These are phyloP conservation scores for Harrya chromipes DNA, from an alignment of 768 basidiomycete species.

Conservation along the genomic window DNA sequence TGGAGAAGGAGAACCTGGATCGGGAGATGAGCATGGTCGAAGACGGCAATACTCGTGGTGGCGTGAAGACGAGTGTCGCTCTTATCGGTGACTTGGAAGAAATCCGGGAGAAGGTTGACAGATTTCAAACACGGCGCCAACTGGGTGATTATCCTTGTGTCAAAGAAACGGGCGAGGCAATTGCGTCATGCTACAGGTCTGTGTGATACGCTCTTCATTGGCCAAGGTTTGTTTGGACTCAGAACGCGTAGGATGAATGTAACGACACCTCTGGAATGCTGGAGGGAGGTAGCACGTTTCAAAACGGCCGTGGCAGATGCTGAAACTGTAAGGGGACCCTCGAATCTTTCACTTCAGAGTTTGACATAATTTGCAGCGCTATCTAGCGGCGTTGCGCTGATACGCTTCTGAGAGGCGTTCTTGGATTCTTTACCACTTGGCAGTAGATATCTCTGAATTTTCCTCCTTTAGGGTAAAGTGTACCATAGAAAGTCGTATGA, in stretches of 20 bases:
- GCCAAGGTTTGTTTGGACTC: background rate
- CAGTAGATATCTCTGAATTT: no score
- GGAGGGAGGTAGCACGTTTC: constrained; percentile 68
- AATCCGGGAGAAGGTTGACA: constrained; percentile 67
- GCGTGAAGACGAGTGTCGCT: constrained; percentile 55
- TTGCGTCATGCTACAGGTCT: constrained; percentile 76
- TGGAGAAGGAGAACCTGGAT: constrained; percentile 88
- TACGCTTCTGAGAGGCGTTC: background rate
- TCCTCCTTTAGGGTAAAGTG: no score
- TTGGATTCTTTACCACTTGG: background rate
- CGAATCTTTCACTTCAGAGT: constrained; percentile 4
- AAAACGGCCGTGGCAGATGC: constrained; percentile 62
- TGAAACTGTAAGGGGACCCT: constrained; percentile 53
- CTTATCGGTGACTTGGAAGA: constrained; percentile 76
- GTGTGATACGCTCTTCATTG: background rate
- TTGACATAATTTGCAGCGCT: constrained; percentile 43
- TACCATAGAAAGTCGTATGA: no score
- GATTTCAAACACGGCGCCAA: constrained; percentile 56
- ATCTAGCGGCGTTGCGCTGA: constrained; percentile 58
- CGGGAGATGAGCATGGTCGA: constrained; percentile 59
- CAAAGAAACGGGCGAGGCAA: constrained; percentile 52
- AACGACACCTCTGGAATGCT: constrained; percentile 65
- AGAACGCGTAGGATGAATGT: constrained; percentile 36
- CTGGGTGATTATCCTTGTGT: constrained; percentile 55
- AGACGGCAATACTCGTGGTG: constrained; percentile 37